A percentile compares a stretch with the other conserved stretches of the same genome.
phyloP scores from a whole-genome alignment of 306 rosid genomes.

The Delonix regia region DNA sequence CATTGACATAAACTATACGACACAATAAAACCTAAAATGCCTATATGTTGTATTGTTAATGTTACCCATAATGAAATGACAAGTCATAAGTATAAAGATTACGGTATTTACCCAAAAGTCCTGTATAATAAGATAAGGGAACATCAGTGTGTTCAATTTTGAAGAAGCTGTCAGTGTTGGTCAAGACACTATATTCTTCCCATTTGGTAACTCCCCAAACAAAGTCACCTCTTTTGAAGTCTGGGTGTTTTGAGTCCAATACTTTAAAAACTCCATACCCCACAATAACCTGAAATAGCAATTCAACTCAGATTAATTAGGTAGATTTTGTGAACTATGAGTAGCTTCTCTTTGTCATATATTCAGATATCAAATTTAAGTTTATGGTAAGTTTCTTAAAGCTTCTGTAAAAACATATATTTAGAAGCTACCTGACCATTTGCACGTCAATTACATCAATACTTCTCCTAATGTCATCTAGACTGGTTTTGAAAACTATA shows the following conservation, averaged over 20 bases:
- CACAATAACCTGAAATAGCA: slow-evolving; percentile 35
- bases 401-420: too few species aligned
- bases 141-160: slow-evolving; percentile 49
- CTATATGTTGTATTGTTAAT: too few species aligned
- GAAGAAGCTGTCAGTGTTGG: slow-evolving; percentile 38
- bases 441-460: too few species aligned
- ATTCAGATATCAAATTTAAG: too few species aligned
- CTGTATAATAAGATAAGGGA: slow-evolving; percentile 50
- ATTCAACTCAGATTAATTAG: neutral
- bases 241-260: slow-evolving; percentile 49
- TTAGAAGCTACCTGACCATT: too few species aligned
- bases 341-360: neutral
- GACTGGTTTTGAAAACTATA: too few species aligned
- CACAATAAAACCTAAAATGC: too few species aligned
- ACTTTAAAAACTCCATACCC: slow-evolving; percentile 54
- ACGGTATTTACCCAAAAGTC: slow-evolving; percentile 40
- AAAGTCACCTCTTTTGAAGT: slow-evolving; percentile 40
- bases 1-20: too few species aligned
- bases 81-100: neutral
- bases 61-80: neutral
- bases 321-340: too few species aligned
- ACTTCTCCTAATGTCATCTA: too few species aligned
- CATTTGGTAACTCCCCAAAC: slow-evolving; percentile 56
- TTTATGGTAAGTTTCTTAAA: too few species aligned
- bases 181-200: slow-evolving; percentile 52